phyloP scores from a whole-genome alignment of 768 basidiomycete genomes.

The Panaeolus papilionaceus region DNA sequence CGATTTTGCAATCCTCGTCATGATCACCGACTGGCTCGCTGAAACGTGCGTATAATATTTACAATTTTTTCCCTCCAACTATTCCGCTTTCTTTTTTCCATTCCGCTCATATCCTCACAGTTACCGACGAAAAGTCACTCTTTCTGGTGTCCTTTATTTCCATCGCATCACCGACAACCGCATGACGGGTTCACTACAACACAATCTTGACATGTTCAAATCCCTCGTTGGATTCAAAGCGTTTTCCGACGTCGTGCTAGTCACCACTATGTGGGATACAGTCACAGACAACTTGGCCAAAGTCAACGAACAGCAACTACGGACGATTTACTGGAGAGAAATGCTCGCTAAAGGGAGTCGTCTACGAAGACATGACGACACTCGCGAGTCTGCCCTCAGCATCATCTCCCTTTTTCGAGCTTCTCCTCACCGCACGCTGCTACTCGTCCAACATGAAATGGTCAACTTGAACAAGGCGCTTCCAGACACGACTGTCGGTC shows the following conservation, averaged over 20 bases:
- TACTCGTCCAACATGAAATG: conserved; percentile 29
- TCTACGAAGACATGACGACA: conserved; percentile 23
- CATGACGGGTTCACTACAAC: conserved; percentile 45
- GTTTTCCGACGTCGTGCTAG: conserved; percentile 51
- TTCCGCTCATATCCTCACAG: background rate
- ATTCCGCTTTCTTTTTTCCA: background rate
- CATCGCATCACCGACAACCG: conserved; percentile 49
- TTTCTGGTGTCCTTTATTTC: conserved; percentile 48
- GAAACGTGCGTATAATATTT: conserved; percentile 6
- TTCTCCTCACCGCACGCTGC: background rate
- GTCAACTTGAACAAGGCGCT: conserved; percentile 20
- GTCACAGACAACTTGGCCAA: conserved; percentile 25
- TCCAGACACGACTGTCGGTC: conserved; percentile 20
- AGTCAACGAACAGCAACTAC: conserved; percentile 23
- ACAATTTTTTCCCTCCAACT: background rate
- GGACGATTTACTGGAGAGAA: conserved; percentile 24
- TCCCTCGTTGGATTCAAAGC: conserved; percentile 52
- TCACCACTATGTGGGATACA: conserved; percentile 56
- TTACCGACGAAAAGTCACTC: conserved; percentile 17
- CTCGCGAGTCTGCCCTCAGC: conserved; percentile 21
- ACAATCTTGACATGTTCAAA: conserved; percentile 52
- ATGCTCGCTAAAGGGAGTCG: conserved; percentile 23
- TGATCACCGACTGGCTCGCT: conserved; percentile 42
- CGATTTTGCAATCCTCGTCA: conserved; percentile 50
- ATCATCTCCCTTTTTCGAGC: conserved; percentile 23